Conservation (phyloP, 1,284 basidiomycete genomes). For the Farysia itapuensis region DNA sequence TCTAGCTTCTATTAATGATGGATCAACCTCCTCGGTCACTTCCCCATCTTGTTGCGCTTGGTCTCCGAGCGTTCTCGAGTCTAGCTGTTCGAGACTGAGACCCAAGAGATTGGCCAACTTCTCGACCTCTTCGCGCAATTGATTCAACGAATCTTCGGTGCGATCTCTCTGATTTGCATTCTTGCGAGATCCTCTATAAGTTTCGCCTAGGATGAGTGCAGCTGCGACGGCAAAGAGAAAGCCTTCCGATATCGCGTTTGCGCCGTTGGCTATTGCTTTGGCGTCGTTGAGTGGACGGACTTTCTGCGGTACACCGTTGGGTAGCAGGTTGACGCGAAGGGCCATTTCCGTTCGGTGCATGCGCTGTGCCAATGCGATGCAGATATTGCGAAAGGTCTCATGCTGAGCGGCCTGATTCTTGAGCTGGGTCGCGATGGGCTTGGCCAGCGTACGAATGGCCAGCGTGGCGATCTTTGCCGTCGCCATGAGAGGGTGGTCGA, state of each 20-base stretch:
- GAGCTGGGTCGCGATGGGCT: slow-evolving; percentile 57
- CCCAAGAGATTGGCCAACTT: slow-evolving; percentile 31
- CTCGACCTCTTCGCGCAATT: slow-evolving; percentile 32
- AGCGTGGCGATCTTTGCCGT: slow-evolving; percentile 55
- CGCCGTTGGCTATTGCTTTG: slow-evolving; percentile 52
- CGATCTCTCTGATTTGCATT: slow-evolving; percentile 49
- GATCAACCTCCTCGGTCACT: slow-evolving; percentile 28
- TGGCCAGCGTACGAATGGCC: slow-evolving; percentile 54
- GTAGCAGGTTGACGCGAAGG: slow-evolving; percentile 46
- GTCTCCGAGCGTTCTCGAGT: slow-evolving; percentile 2
- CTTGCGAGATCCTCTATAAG: slow-evolving; percentile 47
- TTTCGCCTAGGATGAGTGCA: slow-evolving; percentile 53
- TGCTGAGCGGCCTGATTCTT: slow-evolving; percentile 55
- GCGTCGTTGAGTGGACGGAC: slow-evolving; percentile 57
- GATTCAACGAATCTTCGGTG: slow-evolving; percentile 44
- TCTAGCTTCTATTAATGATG: slow-evolving; percentile 22
- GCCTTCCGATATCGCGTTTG: slow-evolving; percentile 54
- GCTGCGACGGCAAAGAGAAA: slow-evolving; percentile 57
- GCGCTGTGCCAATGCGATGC: slow-evolving; percentile 49
- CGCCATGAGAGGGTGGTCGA: too few species aligned
- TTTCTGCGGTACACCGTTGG: slow-evolving; percentile 39
- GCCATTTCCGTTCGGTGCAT: slow-evolving; percentile 56
- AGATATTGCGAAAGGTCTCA: slow-evolving; percentile 52
- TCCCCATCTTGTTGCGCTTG: too few species aligned
- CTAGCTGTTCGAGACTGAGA: slow-evolving; percentile 22